Percentiles rank a stretch among this genome's conserved stretches.
phyloP scores from a whole-genome alignment of 2,329 filamentous ascomycete species.

The Calonectria crousiana region DNA sequence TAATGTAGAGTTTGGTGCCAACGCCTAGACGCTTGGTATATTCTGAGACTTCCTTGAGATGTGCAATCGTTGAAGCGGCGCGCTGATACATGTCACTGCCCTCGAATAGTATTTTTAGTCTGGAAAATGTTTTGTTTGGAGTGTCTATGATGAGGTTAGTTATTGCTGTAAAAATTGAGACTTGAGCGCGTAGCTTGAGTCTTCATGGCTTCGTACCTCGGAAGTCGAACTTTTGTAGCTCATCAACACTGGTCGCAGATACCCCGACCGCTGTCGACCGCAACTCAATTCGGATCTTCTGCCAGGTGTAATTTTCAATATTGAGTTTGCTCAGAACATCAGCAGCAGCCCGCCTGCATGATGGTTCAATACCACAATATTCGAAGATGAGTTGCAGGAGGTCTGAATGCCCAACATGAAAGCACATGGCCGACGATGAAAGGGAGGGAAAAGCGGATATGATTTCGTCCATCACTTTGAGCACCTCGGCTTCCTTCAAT shows the following conservation, averaged over 20 bases:
- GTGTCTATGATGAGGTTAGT: constrained; percentile 56
- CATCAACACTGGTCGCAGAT: constrained; percentile 89
- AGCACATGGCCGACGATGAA: constrained; percentile 80
- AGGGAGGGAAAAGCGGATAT: constrained; percentile 83
- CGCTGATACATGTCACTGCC: constrained; percentile 78
- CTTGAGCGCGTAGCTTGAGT: neutral
- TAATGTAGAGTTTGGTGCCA: constrained; percentile 83
- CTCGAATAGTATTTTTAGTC: constrained; percentile 71
- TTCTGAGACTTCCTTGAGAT: constrained; percentile 81
- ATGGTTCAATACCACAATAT: constrained; percentile 81
- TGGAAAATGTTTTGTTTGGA: constrained; percentile 68
- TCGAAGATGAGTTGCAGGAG: constrained; percentile 91
- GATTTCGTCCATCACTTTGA: constrained; percentile 96
- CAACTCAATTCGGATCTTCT: constrained; percentile 84
- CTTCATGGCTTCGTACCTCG: constrained; percentile 64
- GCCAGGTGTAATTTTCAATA: constrained; percentile 83
- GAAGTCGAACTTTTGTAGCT: constrained; percentile 92
- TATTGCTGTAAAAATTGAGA: neutral
- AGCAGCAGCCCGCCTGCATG: constrained; percentile 78
- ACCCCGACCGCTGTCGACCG: constrained; percentile 85
- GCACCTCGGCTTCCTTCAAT: constrained; percentile 90
- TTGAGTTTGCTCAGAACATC: constrained; percentile 90
- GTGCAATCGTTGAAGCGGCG: constrained; percentile 80
- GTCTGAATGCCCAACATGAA: constrained; percentile 90
- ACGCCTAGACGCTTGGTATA: constrained; percentile 84